Conservation (phyloP, 805 yeast genomes). For the Barnettozyma populi region DNA sequence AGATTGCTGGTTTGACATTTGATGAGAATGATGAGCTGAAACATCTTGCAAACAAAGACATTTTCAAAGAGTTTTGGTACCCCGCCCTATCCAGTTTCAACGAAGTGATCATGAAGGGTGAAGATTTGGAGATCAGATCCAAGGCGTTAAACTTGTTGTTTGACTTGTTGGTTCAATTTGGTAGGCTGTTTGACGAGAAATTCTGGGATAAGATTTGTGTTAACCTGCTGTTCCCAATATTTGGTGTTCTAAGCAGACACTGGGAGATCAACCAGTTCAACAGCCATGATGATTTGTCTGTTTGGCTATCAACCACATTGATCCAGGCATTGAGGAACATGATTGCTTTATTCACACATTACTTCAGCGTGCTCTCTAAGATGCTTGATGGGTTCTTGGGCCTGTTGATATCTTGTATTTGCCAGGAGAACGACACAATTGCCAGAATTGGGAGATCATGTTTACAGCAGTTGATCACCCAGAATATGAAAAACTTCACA, state of each 20-base stretch:
- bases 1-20: constrained; percentile 45
- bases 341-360: constrained; percentile 77
- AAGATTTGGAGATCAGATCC: constrained; percentile 90
- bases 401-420: constrained; percentile 78
- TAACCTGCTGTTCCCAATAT: constrained; percentile 83
- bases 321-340: constrained; percentile 90
- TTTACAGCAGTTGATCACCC: constrained; percentile 69
- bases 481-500: constrained; percentile 61
- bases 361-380: constrained; percentile 68
- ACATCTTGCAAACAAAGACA: constrained; percentile 27
- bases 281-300: constrained; percentile 79
- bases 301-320: constrained; percentile 94
- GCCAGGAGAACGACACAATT: constrained; percentile 95
- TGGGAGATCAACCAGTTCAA: constrained; percentile 67
- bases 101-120: constrained; percentile 87
- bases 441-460: constrained; percentile 93
- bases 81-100: constrained; percentile 83
- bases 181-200: constrained; percentile 62
- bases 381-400: constrained; percentile 76
- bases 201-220: constrained; percentile 84
- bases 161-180: constrained; percentile 73
- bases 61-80: constrained; percentile 65
- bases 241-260: constrained; percentile 67
- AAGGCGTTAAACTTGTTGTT: constrained; percentile 79
- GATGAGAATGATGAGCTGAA: constrained; percentile 18